These are phyloP conservation scores for Calonectria leucothoes DNA, from an alignment of 2,329 filamentous ascomycete species.

Conservation along the genomic window DNA sequence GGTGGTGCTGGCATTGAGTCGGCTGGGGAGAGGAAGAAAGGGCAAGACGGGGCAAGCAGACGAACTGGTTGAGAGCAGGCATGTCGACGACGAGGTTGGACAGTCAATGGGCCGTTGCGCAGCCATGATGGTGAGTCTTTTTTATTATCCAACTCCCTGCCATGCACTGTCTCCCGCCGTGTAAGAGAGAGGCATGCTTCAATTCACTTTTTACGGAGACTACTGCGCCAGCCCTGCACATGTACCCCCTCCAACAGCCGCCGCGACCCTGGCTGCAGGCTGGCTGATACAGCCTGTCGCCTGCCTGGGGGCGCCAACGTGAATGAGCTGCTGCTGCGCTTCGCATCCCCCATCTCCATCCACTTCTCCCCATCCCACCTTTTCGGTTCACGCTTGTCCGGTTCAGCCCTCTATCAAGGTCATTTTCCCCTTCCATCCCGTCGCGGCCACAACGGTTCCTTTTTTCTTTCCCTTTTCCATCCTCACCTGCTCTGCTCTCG, in stretches of 20 bases:
- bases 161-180: background rate
- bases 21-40: background rate
- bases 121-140: background rate
- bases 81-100: background rate
- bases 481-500: background rate
- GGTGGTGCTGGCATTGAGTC: background rate
- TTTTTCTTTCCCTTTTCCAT: background rate
- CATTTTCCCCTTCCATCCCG: background rate
- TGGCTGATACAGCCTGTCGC: conserved; percentile 2
- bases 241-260: background rate
- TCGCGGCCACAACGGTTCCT: background rate
- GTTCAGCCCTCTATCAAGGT: background rate
- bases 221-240: conserved; percentile 2
- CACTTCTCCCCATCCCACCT: background rate
- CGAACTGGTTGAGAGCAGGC: background rate
- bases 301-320: background rate
- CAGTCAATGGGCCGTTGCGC: background rate
- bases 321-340: background rate
- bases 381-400: conserved; percentile 2
- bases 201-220: background rate
- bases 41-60: background rate
- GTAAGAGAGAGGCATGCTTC: background rate
- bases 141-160: background rate
- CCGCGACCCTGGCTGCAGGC: conserved; percentile 1
- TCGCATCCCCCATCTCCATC: background rate